Evolutionary conservation across 208 protist genomes (phyloP).

Genomic region (Vickermania spadyakhi): DNA sequence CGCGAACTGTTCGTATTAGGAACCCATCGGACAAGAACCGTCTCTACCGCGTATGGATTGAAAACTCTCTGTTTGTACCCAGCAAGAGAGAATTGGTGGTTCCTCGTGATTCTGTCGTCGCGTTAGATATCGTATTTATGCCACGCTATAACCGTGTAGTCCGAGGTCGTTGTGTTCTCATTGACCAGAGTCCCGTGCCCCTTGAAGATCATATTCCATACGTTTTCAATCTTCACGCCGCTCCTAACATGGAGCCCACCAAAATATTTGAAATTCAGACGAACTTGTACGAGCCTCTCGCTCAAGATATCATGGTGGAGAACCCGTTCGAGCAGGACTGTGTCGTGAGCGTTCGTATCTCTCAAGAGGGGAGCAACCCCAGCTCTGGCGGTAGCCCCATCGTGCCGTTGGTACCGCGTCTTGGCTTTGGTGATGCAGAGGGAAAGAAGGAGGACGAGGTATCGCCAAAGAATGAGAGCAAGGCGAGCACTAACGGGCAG

Average conservation of each 20-base stretch:
- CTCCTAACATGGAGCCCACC: constrained; percentile 61
- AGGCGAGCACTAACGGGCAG: not conserved
- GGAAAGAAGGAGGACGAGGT: not conserved
- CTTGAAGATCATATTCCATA: constrained; percentile 50
- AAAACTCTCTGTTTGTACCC: constrained; percentile 48
- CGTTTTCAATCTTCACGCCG: constrained; percentile 54
- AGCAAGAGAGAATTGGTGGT: constrained; percentile 44
- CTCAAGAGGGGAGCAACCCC: constrained; percentile 40
- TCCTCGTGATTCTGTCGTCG: constrained; percentile 25
- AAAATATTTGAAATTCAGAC: constrained; percentile 50
- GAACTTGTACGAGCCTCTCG: constrained; percentile 64
- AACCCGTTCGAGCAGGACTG: constrained; percentile 74
- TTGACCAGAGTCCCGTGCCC: constrained; percentile 38
- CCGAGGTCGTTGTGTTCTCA: constrained; percentile 50
- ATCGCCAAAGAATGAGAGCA: not conserved
- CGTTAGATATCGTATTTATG: constrained; percentile 46
- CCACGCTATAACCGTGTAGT: constrained; percentile 61
- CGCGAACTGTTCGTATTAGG: constrained; percentile 62
- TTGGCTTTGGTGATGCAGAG: not conserved
- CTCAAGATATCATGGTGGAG: constrained; percentile 61
- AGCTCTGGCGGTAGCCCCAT: not conserved
- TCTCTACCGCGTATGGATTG: constrained; percentile 70
- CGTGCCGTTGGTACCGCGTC: not conserved
- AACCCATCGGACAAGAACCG: constrained; percentile 59
- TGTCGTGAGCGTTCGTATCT: constrained; percentile 61